Evolutionary conservation across 2,329 filamentous ascomycete species (phyloP).

Genomic region (Bimuria novae-zelandiae): DNA sequence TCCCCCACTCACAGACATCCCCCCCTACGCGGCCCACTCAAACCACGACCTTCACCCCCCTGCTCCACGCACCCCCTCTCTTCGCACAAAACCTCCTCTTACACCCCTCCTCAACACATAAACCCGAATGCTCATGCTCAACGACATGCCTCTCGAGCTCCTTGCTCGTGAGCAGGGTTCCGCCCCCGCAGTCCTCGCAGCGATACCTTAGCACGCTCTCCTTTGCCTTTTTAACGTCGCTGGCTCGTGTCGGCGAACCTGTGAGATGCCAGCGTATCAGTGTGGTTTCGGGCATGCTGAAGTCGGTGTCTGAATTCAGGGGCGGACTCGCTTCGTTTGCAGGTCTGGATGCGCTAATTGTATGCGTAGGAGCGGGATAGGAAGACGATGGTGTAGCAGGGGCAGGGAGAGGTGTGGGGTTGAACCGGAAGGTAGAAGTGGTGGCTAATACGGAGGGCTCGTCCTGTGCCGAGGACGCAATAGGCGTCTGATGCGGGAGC

Average conservation of each 20-base stretch:
- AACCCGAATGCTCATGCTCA: constrained; percentile 31
- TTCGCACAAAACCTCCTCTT: constrained; percentile 32
- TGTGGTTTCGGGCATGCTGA: constrained; percentile 31
- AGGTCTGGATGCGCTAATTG: too few species aligned
- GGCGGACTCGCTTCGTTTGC: not conserved
- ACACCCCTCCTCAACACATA: constrained; percentile 23
- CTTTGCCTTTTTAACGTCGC: constrained; percentile 17
- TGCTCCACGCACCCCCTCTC: too few species aligned
- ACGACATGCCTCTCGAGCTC: constrained; percentile 30
- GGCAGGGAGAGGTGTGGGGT: not conserved
- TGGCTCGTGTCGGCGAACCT: constrained; percentile 12
- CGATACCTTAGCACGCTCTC: constrained; percentile 20
- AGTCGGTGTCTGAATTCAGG: constrained; percentile 13
- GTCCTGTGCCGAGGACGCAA: constrained; percentile 5
- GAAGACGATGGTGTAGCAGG: not conserved
- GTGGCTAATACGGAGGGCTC: not conserved
- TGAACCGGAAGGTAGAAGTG: not conserved
- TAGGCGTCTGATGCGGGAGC: constrained; percentile 15
- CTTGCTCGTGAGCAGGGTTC: constrained; percentile 27
- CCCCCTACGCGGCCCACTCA: too few species aligned
- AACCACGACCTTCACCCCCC: too few species aligned
- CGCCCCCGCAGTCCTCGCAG: constrained; percentile 29
- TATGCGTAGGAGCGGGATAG: too few species aligned
- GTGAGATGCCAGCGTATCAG: constrained; percentile 31
- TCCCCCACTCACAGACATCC: too few species aligned